Evolutionary conservation across 768 basidiomycete genomes (phyloP), one percentile per base, ranked within the genome.

Genomic region (Pulveroboletus sp.): DNA sequence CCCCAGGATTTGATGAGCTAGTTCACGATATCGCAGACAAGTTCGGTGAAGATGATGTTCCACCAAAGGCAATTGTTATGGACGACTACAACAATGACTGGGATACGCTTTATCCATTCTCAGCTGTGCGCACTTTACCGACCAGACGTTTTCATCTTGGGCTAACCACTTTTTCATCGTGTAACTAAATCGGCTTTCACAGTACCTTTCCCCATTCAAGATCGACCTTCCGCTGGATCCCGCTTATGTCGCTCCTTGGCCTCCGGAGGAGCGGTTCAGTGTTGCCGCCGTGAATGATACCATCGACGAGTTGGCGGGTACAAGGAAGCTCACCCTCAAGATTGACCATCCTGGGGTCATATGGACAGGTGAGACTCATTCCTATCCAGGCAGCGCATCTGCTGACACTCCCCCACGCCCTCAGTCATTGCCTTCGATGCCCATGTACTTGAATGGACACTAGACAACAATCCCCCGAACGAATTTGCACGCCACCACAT

Each of bases 371-470:
- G 58, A 46, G 76, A 62, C 8, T 12, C 9, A 8, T 21, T 8
- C 10, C 39, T 18, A n/a, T 40, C 39, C n/a, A 12, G n/a, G 15
- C 30, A 9, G 3, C 8, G 9, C 27, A 7, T n/a, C 4, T 7
- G 6, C 39, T 60, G 38, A 43, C 36, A 39, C 33, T 36, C 15
- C 11, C 18, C 26, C 33, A 5, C 24, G 2, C 10, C 47, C 48
- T 37, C 58, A 82, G 92, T 89, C 5, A 78, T 98, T 47, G 87
- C 93, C 0, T 96, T 98, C 61, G 88, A 94, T 43, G 94, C 91
- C 0, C 86, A 94, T 52, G 89, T 97, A 12, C 66, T 94, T 8
- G 69, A 78, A 46, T 97, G 94, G 94, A 83, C 80, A 14, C 73
- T 93, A 33, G 87, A 91, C 55, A 73, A 83, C 54, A 79, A 81